Base-by-base conservation (phyloP, 495 filamentous ascomycete genomes). In the Darksidea phi region DNA sequence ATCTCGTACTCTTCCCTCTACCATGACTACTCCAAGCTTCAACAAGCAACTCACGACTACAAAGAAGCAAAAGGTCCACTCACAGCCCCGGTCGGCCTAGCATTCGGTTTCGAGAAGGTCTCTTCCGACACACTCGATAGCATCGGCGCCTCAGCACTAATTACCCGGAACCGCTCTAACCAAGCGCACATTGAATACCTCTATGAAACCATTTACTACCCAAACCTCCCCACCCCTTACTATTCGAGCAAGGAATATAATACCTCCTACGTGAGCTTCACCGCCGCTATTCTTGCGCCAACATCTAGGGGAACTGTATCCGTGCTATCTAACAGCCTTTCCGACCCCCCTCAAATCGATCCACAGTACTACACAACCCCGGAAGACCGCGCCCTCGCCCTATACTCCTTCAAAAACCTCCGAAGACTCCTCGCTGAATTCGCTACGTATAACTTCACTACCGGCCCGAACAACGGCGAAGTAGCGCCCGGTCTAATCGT, bases 141-240 rank as follows among this genome's bases (percentile, higher is more conserved):
- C 23, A 32, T 59, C 41, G 56, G 56, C 28, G 56, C 56, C 13
- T 13, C 34, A 37, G 56, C 49, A 4, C 6, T 59, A 6, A 59
- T 59, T 25, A 21, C 6, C 24, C 4, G 4, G 5, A 21, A 21
- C 46, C 18, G 3, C 32, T 34, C 56, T 2, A 59, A 59, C 36
- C 46, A 42, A 20, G 2, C 56, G 2, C 56, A 59, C 47, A 38
- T 59, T 10, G 56, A 59, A 53, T 59, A 59, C 28, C 56, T 59
- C 23, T 59, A 8, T 24, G 56, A 52, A 59, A 6, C 56, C 7
- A 42, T 52, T 25, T 50, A n/a, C 41, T 57, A 57, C 24, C 53
- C 53, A 10, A 6, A 36, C 6, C 8, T 36, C 34, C 34, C 53
- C 4, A 57, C 32, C 3, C 32, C 32, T 7, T 57, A 20, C 53